Evolutionary conservation across 2,329 filamentous ascomycete genomes (phyloP), one percentile per base, ranked within the genome.

Genomic region (Claviceps pazoutovae): DNA sequence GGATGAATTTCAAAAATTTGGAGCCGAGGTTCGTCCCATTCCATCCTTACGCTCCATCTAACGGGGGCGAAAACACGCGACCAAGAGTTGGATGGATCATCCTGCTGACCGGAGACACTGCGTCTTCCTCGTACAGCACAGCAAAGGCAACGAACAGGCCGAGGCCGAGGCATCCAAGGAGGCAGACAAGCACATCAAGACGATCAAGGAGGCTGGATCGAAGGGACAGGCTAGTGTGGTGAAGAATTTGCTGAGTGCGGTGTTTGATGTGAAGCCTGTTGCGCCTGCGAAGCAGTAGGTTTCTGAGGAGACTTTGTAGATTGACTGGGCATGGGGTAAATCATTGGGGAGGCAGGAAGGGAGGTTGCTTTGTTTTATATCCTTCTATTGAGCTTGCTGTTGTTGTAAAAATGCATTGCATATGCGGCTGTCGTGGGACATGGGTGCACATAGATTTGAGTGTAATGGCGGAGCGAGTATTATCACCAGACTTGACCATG

Each of bases 1-100:
- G 64, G 79, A 86, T 38, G 91, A 97, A 70, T 97, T 89, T 75
- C 91, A 93, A 76, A 84, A 86, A 66, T 97, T 95, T 63, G 89
- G 97, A 75, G 78, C 88, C 57, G 74, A 80, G 73, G 76, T 79
- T 66, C 46, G 64, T 53, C 3, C n/a, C 8, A n/a, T 41, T 43
- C 5, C n/a, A n/a, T 1, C 21, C 39, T 13, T 2, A 5, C 14
- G 5, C 4, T 43, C 16, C 13, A 8, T 2, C 2, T n/a, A 8
- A 8, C 1, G 16, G 38, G 14, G 38, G 38, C 11, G 17, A 14
- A 21, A 21, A 5, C 1, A 13, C 30, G 9, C 30, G 9, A 34
- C 30, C 30, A 34, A 34, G 30, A 11, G 30, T 34, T 34, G 21
- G 21, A 21, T 21, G 30, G 30, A 34, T 34, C 30, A 34, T 34